Evolutionary conservation across 306 rosid genomes (phyloP).

Genomic region (Luffa acutangula): DNA sequence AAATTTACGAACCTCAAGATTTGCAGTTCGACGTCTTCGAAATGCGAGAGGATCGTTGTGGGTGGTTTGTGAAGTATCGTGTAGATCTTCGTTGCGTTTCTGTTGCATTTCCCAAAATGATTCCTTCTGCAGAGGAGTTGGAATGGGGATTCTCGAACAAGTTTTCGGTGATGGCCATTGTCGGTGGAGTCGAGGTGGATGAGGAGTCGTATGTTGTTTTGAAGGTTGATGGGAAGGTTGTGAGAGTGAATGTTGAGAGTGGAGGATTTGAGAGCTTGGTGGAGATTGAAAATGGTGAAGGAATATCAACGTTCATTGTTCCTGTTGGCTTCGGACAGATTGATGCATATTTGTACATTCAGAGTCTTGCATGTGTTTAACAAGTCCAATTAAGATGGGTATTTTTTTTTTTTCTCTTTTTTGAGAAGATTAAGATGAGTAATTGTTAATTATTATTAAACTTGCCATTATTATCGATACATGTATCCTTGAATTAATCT

Average conservation of each 20-base stretch:
- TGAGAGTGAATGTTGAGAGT: constrained; percentile 6
- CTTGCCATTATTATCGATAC: no score
- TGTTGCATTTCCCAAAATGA: neutral
- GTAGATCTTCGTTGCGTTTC: neutral
- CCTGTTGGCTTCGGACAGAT: neutral
- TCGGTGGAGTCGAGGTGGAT: constrained; percentile 3
- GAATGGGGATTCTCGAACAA: neutral
- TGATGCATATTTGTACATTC: constrained; percentile 14
- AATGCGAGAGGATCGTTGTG: constrained; percentile 7
- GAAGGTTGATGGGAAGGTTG: constrained; percentile 13
- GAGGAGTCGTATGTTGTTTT: constrained; percentile 17
- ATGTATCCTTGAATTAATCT: no score
- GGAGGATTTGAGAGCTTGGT: neutral
- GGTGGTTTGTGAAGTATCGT: constrained; percentile 11
- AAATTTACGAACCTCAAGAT: neutral
- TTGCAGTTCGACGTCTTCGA: neutral
- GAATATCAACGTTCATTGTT: neutral
- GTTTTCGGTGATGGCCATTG: constrained; percentile 4
- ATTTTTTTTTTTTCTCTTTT: no score
- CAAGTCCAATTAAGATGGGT: no score
- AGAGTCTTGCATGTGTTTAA: constrained; percentile 17
- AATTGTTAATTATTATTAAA: no score
- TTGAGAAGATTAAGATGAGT: no score
- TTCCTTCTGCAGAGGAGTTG: neutral
- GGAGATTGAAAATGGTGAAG: neutral